Evolutionary conservation across 2,329 filamentous ascomycete genomes (phyloP), one percentile per base, ranked within the genome.

Genomic region (Phaeophleospora eucalypticola): DNA sequence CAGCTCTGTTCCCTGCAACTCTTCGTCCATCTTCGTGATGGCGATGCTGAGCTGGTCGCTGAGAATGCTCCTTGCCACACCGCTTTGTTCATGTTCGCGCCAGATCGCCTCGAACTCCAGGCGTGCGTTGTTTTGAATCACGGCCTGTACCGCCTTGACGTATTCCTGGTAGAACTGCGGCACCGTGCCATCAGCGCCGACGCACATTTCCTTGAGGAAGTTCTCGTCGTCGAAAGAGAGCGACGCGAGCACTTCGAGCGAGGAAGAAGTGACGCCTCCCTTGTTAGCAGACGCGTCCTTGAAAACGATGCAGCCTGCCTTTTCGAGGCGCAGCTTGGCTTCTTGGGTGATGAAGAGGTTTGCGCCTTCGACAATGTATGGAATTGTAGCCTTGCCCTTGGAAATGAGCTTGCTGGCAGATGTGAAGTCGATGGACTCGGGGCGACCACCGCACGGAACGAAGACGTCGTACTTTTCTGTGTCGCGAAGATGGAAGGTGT

Each of bases 311-410:
- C 89, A 94, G 50, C 93, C 93, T n/a, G 91, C 90, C 60, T 89
- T 85, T 73, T 98, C 93, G 12, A 98, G 82, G 18, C 89, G 87
- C 45, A 97, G 79, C 75, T 97, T 97, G 60, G 91, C 91, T 62
- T 98, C 93, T 70, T 98, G 93, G 0, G 93, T 96, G 71, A 98
- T 94, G 80, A 98, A 98, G 45, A 98, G 77, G 68, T 97, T 98
- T 69, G 93, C 93, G 43, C 93, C 93, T 72, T 98, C 93, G 36
- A 98, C 91, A 44, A 98, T 93, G 72, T 94, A 98, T 1, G 91
- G 90, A 51, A 98, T 86, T 9, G 79, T 81, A 17, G 80, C 78
- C 74, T 95, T 96, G 71, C 90, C 89, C 53, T 95, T 83, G 65
- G 85, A 82, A 69, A 98, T 97, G 53, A 98, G 80, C 67, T 86